Percentiles rank a stretch among this genome's conserved stretches.
Evolutionary conservation across 2,329 filamentous ascomycete genomes (phyloP).

Genomic region (Talaromyces sp.): DNA sequence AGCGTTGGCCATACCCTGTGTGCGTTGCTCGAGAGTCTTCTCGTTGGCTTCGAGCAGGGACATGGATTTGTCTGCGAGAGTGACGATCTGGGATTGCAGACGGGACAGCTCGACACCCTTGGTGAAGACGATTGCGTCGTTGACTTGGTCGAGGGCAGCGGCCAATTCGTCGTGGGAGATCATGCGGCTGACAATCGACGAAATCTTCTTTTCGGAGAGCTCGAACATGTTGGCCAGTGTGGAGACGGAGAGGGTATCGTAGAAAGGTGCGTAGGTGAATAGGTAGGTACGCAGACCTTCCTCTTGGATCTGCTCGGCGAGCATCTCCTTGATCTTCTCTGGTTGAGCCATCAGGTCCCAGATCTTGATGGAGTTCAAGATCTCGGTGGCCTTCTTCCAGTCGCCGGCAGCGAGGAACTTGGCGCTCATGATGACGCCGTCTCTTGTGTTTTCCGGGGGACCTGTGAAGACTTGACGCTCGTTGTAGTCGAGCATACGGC

Average conservation of each 20-base stretch:
- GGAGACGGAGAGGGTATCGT: constrained; percentile 86
- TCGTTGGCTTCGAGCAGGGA: constrained; percentile 96
- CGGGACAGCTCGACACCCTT: constrained; percentile 98
- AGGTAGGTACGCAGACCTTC: constrained; percentile 97
- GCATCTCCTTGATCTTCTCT: constrained; percentile 93
- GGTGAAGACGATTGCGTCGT: constrained; percentile 95
- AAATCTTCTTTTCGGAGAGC: constrained; percentile 81
- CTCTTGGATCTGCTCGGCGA: constrained; percentile 96
- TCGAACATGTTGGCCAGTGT: constrained; percentile 95
- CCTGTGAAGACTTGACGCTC: constrained; percentile 99
- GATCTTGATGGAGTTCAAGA: constrained; percentile 98
- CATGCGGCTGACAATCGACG: constrained; percentile 98
- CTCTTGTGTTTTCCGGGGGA: constrained; percentile 95
- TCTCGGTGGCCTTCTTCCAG: constrained; percentile 93
- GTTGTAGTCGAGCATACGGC: constrained; percentile 98
- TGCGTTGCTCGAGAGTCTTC: constrained; percentile 93
- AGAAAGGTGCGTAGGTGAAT: constrained; percentile 98
- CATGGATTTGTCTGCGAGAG: constrained; percentile 93
- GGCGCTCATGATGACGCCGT: constrained; percentile 98
- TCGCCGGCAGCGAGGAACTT: constrained; percentile 95
- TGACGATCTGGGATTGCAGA: constrained; percentile 90
- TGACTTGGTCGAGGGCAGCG: constrained; percentile 95
- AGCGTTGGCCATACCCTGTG: constrained; percentile 89
- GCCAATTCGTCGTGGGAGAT: constrained; percentile 98
- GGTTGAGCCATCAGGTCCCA: constrained; percentile 96